A percentile compares a stretch with the other conserved stretches of the same genome.
Evolutionary conservation across 2,329 filamentous ascomycete species (phyloP).

Genomic region (Sporothrix brasiliensis): DNA sequence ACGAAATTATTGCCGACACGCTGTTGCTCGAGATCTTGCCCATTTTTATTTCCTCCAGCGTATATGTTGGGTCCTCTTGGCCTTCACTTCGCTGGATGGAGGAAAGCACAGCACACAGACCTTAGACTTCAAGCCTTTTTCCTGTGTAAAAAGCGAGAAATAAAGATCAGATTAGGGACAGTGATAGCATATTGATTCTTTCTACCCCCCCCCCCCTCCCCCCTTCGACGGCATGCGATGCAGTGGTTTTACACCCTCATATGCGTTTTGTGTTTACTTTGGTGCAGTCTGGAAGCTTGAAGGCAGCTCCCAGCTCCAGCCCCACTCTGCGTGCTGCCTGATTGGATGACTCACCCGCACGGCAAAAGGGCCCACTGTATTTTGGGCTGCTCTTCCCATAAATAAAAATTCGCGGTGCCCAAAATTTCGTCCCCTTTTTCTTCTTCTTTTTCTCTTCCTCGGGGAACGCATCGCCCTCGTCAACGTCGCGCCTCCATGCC

Average conservation of each 20-base stretch:
- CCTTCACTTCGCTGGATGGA: no score
- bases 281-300: neutral
- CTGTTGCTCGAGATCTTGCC: neutral
- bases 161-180: no score
- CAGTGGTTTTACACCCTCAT: no score
- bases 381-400: conserved; percentile 24
- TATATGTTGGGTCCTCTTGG: neutral
- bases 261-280: neutral
- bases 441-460: conserved; percentile 21
- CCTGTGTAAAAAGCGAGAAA: no score
- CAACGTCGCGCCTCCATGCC: conserved; percentile 39
- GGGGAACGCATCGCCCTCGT: conserved; percentile 36
- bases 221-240: no score
- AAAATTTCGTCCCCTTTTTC: conserved; percentile 1
- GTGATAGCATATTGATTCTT: no score
- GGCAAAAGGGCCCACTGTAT: conserved; percentile 18
- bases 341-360: conserved; percentile 20
- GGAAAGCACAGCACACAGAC: no score
- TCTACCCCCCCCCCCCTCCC: no score
- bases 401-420: conserved; percentile 22
- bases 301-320: neutral
- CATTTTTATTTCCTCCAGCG: neutral
- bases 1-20: neutral
- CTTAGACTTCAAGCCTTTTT: no score
- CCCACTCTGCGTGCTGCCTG: conserved; percentile 18